phyloP scores from a whole-genome alignment of 495 filamentous ascomycete species.

The Lichenothelia convexa region DNA sequence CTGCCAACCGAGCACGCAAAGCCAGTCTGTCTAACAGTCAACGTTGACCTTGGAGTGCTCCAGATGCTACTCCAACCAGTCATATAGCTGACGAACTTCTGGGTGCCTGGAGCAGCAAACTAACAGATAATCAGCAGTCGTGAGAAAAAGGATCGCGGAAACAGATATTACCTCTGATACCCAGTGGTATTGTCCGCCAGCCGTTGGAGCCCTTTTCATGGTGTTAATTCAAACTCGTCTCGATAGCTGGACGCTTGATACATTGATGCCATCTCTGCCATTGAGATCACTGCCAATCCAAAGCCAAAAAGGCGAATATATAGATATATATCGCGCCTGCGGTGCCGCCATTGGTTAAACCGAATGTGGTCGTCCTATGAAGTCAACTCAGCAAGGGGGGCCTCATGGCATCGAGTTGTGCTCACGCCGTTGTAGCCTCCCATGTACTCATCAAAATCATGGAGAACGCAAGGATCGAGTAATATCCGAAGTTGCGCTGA shows the following conservation, averaged over 20 bases:
- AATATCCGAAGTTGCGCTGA: conserved; percentile 7
- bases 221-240: too few relatives aligned
- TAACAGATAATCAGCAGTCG: too few relatives aligned
- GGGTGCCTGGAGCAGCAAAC: conserved; percentile 7
- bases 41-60: neutral
- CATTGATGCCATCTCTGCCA: conserved; percentile 4
- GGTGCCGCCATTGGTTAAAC: conserved; percentile 6
- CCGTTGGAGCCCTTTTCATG: neutral
- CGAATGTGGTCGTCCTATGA: conserved; percentile 1
- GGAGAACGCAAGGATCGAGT: conserved; percentile 8
- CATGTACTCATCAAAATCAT: conserved; percentile 6
- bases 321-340: conserved; percentile 7
- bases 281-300: neutral
- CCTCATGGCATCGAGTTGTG: neutral
- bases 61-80: neutral
- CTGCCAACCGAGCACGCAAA: conserved; percentile 6
- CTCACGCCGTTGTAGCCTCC: conserved; percentile 2
- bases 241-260: too few relatives aligned
- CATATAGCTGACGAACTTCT: neutral
- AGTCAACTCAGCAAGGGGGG: neutral
- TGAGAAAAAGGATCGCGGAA: too few relatives aligned
- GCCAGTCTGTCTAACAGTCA: conserved; percentile 1
- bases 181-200: conserved; percentile 7
- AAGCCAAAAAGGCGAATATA: conserved; percentile 4
- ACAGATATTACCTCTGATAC: too few relatives aligned